These are phyloP conservation scores for Pestalotiopsis sp. DNA, from an alignment of 2,329 filamentous ascomycete genomes.

Conservation along the genomic window DNA sequence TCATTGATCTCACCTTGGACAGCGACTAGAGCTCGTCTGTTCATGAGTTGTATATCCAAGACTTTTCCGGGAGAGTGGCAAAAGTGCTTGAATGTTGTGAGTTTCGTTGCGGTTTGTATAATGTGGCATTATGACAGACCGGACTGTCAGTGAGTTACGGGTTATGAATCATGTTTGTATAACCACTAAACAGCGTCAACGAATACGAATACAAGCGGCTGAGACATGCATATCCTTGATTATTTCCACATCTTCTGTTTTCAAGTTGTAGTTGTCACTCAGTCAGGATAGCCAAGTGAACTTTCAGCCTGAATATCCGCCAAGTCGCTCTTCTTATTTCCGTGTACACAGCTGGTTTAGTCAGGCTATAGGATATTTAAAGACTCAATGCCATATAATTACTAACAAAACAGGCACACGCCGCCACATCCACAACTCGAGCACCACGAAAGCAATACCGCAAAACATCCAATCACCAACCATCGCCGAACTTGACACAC, in stretches of 20 bases:
- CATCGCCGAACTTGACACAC: conserved; percentile 34
- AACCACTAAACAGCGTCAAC: neutral
- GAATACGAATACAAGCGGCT: too few species aligned
- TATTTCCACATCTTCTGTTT: neutral
- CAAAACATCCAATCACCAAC: neutral
- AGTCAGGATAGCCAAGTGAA: too few species aligned
- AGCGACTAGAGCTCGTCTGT: neutral
- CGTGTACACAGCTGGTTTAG: too few species aligned
- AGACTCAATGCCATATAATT: too few species aligned
- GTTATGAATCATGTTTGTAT: neutral
- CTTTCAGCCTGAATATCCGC: too few species aligned
- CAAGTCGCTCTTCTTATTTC: too few species aligned
- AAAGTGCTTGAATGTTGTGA: neutral
- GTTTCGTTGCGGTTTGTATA: neutral
- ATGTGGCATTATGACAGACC: neutral
- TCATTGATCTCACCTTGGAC: conserved; percentile 23
- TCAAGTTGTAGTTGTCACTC: too few species aligned
- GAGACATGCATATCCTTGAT: too few species aligned
- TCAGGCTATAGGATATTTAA: too few species aligned
- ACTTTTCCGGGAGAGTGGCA: neutral
- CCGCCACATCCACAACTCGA: too few species aligned
- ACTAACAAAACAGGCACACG: too few species aligned
- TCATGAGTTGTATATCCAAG: neutral
- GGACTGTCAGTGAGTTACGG: neutral
- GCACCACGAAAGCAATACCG: too few species aligned